Percentiles rank a stretch among this genome's conserved stretches.
Evolutionary conservation across 2,329 filamentous ascomycete species (phyloP).

Genomic region (Fusarium agapanthi): DNA sequence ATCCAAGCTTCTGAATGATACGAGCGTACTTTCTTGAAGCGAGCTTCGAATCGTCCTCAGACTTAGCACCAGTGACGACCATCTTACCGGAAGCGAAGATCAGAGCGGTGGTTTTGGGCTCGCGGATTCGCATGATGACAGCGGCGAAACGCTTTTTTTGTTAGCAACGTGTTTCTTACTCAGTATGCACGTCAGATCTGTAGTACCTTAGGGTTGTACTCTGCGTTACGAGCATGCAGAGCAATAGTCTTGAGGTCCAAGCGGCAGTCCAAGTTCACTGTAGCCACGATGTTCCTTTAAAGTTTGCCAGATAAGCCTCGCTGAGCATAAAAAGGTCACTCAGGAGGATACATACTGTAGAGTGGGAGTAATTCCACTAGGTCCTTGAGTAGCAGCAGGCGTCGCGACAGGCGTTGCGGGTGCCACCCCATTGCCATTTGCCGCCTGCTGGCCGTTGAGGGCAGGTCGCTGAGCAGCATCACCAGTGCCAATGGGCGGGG

Average conservation of each 20-base stretch:
- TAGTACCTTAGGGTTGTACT: conserved; percentile 97
- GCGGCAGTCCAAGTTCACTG: conserved; percentile 96
- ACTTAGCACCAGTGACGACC: conserved; percentile 98
- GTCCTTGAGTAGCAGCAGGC: conserved; percentile 81
- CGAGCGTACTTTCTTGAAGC: conserved; percentile 97
- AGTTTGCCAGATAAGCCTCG: conserved; percentile 62
- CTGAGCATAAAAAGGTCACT: conserved; percentile 47
- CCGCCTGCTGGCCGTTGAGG: conserved; percentile 63
- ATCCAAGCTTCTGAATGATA: conserved; percentile 99
- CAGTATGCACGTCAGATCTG: conserved; percentile 39
- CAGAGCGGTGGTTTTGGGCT: conserved; percentile 96
- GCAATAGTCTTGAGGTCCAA: conserved; percentile 99
- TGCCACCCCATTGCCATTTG: conserved; percentile 80
- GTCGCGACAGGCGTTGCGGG: conserved; percentile 92
- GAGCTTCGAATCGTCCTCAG: conserved; percentile 96
- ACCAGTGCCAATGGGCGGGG: conserved; percentile 76
- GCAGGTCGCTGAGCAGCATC: conserved; percentile 54
- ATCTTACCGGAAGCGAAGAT: conserved; percentile 99
- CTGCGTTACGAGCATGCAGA: conserved; percentile 95
- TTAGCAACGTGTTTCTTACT: conserved; percentile 43
- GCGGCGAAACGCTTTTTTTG: conserved; percentile 87
- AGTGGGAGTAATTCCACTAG: conserved; percentile 90
- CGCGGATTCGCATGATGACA: conserved; percentile 99
- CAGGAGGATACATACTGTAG: conserved; percentile 86
- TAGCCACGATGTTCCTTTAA: conserved; percentile 96